Conservation (phyloP, 306 rosid genomes). For the Gynostemma pentaphyllum region DNA sequence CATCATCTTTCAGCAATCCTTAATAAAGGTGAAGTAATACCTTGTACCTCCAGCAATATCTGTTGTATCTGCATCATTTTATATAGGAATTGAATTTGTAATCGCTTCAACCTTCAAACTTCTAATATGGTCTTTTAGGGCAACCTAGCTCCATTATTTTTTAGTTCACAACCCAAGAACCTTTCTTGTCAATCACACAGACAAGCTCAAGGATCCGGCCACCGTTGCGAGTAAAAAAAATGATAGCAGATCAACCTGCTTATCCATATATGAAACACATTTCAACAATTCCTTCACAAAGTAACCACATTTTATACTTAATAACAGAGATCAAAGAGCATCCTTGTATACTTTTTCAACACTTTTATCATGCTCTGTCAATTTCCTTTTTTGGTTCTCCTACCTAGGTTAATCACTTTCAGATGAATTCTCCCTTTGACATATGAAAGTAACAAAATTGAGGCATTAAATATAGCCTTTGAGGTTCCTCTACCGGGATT, state of each 20-base stretch:
- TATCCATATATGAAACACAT: constrained; percentile 45
- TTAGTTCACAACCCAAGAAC: constrained; percentile 52
- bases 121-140: constrained; percentile 33
- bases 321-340: constrained; percentile 51
- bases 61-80: constrained; percentile 61
- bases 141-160: constrained; percentile 37
- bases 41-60: constrained; percentile 60
- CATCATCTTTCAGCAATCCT: constrained; percentile 64
- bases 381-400: constrained; percentile 39
- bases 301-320: constrained; percentile 50
- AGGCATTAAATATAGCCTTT: constrained; percentile 35
- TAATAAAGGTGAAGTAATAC: too few species aligned
- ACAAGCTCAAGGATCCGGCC: constrained; percentile 43
- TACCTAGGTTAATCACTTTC: constrained; percentile 47
- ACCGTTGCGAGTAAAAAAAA: constrained; percentile 37
- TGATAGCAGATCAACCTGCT: constrained; percentile 37
- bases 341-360: constrained; percentile 60
- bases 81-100: too few species aligned
- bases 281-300: constrained; percentile 52
- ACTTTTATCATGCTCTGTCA: constrained; percentile 55
- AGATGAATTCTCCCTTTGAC: constrained; percentile 60
- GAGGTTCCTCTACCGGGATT: constrained; percentile 16
- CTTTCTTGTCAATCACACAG: constrained; percentile 55
- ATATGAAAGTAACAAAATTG: constrained; percentile 51
- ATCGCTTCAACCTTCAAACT: constrained; percentile 65